Evolutionary conservation across 805 yeast genomes (phyloP), one percentile per base, ranked within the genome.

Genomic region (Lipomyces spencermartinsiae): DNA sequence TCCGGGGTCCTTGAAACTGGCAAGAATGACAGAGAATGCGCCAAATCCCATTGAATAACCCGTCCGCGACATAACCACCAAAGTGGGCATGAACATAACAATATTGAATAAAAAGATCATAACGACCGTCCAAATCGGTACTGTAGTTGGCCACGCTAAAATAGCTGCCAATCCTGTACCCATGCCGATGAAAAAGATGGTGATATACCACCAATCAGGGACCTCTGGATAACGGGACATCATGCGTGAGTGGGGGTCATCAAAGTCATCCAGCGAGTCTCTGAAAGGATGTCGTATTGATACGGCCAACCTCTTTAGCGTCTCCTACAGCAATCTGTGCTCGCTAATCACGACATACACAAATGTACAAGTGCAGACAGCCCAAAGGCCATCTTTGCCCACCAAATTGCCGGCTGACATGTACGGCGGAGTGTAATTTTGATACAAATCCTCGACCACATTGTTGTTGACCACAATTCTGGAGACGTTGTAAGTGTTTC

Each of bases 391-490:
- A 1, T 68, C 67, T 8, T 56, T 62, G 14, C 62, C 63, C 4
- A 85, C 85, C 70, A 86, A 78, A 74, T 82, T 83, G 0, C 87
- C 89, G 3, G 89, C 89, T 49, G 84, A 74, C 74, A 84, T 85
- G 74, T 83, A 86, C 7, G 89, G 89, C 7, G 88, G 89, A 0
- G 89, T 87, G 70, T 84, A 82, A 46, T 78, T 66, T 63, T 79
- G 75, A 75, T 86, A 86, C 71, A 81, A 83, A 2, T 69, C 74
- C 58, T 78, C 74, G 71, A 85, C 86, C 63, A 89, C 82, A 63
- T 82, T 77, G 34, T 81, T 79, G 12, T 77, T 74, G 72, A 83
- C 79, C 49, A 89, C 77, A 62, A 89, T 85, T 61, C 79, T 79
- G 14, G 80, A 56, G 25, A 85, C 87, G 61, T 87, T 79, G 77